These are phyloP conservation scores for Lasiodiplodia gonubiensis DNA, from an alignment of 2,329 filamentous ascomycete genomes.

Conservation along the genomic window DNA sequence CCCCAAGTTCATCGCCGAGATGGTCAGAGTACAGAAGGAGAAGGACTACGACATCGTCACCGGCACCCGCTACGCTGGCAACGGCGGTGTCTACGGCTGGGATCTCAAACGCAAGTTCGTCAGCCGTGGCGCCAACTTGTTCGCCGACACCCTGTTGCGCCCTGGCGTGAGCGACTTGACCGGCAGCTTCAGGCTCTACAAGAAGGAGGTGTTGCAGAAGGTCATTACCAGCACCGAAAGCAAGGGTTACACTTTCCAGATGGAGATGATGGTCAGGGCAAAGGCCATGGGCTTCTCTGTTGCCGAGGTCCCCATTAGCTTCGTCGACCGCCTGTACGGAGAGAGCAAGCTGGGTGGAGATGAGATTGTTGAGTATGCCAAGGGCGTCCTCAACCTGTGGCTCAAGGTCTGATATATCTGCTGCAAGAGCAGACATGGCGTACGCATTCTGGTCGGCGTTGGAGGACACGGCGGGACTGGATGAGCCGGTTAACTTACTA, in stretches of 20 bases:
- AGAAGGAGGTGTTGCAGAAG: slow-evolving; percentile 85
- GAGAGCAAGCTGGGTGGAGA: slow-evolving; percentile 93
- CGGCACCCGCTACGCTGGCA: slow-evolving; percentile 88
- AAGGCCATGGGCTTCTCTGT: slow-evolving; percentile 96
- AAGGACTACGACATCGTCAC: slow-evolving; percentile 95
- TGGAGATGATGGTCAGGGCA: slow-evolving; percentile 98
- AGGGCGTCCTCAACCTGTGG: slow-evolving; percentile 61
- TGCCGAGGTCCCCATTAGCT: slow-evolving; percentile 93
- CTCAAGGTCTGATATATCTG: slow-evolving; percentile 51
- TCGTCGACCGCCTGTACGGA: slow-evolving; percentile 93
- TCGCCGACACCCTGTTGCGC: slow-evolving; percentile 90
- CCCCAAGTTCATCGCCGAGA: slow-evolving; percentile 96
- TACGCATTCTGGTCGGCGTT: slow-evolving; percentile 26
- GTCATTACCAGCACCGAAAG: slow-evolving; percentile 90
- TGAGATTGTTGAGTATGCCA: slow-evolving; percentile 96
- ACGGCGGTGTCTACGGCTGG: slow-evolving; percentile 91
- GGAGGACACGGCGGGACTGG: slow-evolving; percentile 19
- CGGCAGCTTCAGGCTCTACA: slow-evolving; percentile 93
- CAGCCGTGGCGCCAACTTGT: slow-evolving; percentile 87
- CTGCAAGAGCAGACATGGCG: background rate
- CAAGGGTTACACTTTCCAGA: slow-evolving; percentile 99
- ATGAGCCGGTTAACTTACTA: slow-evolving; percentile 21
- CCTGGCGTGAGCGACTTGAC: slow-evolving; percentile 96
- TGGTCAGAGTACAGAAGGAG: slow-evolving; percentile 81
- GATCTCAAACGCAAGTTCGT: slow-evolving; percentile 82